Base-by-base conservation (phyloP, 495 filamentous ascomycete genomes). In the Glarea lozoyensis region DNA sequence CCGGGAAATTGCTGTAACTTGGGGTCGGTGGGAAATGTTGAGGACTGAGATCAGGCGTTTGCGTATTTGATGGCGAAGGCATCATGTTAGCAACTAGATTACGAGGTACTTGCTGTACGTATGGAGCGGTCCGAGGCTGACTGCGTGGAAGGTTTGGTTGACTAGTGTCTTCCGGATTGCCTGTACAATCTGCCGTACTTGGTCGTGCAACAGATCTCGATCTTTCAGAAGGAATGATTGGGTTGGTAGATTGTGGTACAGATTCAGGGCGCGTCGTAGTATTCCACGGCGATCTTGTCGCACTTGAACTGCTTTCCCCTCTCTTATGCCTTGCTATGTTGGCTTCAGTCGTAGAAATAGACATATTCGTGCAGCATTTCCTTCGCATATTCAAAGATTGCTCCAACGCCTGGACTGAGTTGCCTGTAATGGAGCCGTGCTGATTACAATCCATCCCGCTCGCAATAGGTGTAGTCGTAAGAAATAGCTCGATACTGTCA, bases 401-500 rank as follows among this genome's bases (percentile, higher is more conserved):
- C 27, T 55, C 45, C 22, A 53, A 38, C 5, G 42, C n/a, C 33
- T 51, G 46, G 1, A 53, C 49, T 1, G 44, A 21, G 6, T 12
- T 35, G 35, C 51, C 40, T 10, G n/a, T 25, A 15, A 29, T 42
- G 23, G 31, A 11, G 12, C 29, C 40, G 35, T 40, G 43, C n/a
- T 42, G 37, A 9, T 17, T 21, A 2, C 31, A 21, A 27, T 41
- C 40, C 37, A 47, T 12, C 1, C 37, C 4, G n/a, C 48, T 49
- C 19, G 44, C 45, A 5, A 45, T 46, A 1, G 43, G 17, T 6
- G 42, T 43, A 1, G 27, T 29, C n/a, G 48, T 32, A 21, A 56
- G 43, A 46, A 44, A 53, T 18, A 42, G 25, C 17, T 69, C 60
- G 29, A 75, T 61, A 29, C 65, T 69, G 3, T 55, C 49, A 11